Conservation (phyloP, 2,329 filamentous ascomycete species). For the Alternaria ventricosa region DNA sequence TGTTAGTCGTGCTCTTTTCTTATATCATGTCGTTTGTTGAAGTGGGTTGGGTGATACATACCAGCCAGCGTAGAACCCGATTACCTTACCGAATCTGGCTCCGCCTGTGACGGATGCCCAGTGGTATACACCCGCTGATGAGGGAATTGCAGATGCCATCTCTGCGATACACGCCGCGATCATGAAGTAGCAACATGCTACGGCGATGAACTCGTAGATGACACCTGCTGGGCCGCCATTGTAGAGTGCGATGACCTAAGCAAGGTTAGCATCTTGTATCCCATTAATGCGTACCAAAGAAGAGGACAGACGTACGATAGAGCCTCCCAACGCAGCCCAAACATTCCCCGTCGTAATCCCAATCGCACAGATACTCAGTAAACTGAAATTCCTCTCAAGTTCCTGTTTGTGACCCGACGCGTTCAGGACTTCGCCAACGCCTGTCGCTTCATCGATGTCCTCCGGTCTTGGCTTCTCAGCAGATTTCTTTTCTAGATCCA, state of each 20-base stretch:
- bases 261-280: neutral
- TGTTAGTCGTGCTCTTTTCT: neutral
- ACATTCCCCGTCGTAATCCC: constrained; percentile 54
- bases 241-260: constrained; percentile 49
- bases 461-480: constrained; percentile 19
- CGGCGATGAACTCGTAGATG: constrained; percentile 57
- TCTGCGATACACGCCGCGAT: constrained; percentile 60
- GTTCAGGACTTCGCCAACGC: constrained; percentile 52
- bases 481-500: constrained; percentile 15
- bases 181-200: constrained; percentile 59
- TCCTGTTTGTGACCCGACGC: constrained; percentile 61
- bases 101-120: constrained; percentile 61
- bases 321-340: constrained; percentile 57
- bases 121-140: constrained; percentile 57
- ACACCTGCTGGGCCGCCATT: constrained; percentile 57
- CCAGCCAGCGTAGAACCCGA: constrained; percentile 60
- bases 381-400: constrained; percentile 58
- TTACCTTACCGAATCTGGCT: constrained; percentile 52
- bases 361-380: constrained; percentile 56
- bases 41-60: constrained; percentile 16
- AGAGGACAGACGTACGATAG: constrained; percentile 51
- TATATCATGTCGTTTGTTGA: neutral
- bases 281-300: neutral
- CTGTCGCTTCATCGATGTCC: constrained; percentile 25
- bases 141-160: constrained; percentile 55